Conservation (phyloP, 2,329 filamentous ascomycete species). For the Bipolaris zeicola region DNA sequence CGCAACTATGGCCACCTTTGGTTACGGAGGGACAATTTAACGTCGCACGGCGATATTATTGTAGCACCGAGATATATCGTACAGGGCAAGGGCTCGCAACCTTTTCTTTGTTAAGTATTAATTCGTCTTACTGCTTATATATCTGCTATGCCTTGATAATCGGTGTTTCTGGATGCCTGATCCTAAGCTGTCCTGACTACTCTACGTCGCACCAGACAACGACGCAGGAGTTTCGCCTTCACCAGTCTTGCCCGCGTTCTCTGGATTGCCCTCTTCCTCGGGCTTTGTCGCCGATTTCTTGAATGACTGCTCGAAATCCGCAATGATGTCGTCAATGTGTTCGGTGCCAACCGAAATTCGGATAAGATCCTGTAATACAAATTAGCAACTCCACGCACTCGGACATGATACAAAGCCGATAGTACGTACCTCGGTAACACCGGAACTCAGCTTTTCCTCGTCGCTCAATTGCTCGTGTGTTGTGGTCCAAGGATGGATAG, state of each 20-base stretch:
- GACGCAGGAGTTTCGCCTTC: conserved; percentile 33
- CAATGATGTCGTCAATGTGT: conserved; percentile 96
- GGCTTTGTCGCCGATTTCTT: conserved; percentile 59
- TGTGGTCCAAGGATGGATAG: conserved; percentile 93
- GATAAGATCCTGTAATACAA: conserved; percentile 72
- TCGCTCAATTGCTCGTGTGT: conserved; percentile 91
- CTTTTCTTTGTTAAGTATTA: neutral
- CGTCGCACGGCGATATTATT: neutral
- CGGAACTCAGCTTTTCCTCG: conserved; percentile 78
- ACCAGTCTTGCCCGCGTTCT: conserved; percentile 42
- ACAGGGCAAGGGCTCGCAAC: too few relatives aligned
- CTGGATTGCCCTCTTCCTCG: conserved; percentile 39
- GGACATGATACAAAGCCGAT: neutral
- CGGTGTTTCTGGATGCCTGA: neutral
- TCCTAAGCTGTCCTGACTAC: neutral
- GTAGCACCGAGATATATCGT: neutral
- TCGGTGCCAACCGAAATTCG: conserved; percentile 95
- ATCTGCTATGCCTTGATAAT: neutral
- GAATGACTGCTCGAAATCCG: conserved; percentile 92
- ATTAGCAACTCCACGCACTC: neutral
- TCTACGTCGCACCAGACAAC: conserved; percentile 38
- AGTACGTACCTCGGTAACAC: conserved; percentile 71
- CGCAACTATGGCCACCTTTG: neutral
- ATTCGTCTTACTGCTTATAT: neutral
- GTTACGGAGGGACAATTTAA: neutral